Base-by-base conservation (phyloP, 2,329 filamentous ascomycete genomes). In the Curvularia spicifera region DNA sequence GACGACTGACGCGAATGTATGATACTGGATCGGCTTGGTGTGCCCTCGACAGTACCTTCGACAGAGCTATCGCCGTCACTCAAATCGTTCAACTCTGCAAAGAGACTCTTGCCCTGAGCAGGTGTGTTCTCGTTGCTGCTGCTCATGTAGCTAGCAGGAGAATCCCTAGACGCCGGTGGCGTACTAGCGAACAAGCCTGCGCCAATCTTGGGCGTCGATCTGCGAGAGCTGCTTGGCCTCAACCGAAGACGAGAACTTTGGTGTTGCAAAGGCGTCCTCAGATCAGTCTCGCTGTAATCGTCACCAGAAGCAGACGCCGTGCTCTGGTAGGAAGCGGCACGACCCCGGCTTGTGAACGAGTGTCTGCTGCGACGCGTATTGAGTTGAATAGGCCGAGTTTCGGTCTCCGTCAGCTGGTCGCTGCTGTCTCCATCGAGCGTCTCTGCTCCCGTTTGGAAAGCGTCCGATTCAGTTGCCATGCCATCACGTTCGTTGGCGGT, bases 391-490 rank as follows among this genome's bases (percentile, higher is more conserved):
- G 68, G 67, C 7, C 69, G 80, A 52, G 82, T 84, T 75, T 97
- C 94, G 0, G 93, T 98, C 78, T 97, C 94, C 0, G 93, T 96
- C 47, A 90, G 81, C 65, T 93, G 90, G 60, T 92, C 91, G 56
- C 87, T 90, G 71, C 89, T 93, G 15, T 91, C 90, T 68, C 83
- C 83, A 53, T 82, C 83, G 63, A 88, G 79, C 60, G 83, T 87
- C 73, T 98, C 95, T 15, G 88, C 86, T n/a, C 91, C 93, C 4
- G 94, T 97, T 75, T 96, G 91, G 85, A 98, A 98, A 63, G 92
- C 92, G 67, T 98, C 94, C 10, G 93, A 96, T 78, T 96, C 93
- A 0, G 92, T 97, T 12, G 82, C 85, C 7, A 81, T 84, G 54
- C 71, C 77, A 29, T 85, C 85, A 28, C 87, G 87, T 77, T 97